Evolutionary conservation across 2,329 filamentous ascomycete species (phyloP), one percentile per base, ranked within the genome.

Genomic region (Penicillium sp.): DNA sequence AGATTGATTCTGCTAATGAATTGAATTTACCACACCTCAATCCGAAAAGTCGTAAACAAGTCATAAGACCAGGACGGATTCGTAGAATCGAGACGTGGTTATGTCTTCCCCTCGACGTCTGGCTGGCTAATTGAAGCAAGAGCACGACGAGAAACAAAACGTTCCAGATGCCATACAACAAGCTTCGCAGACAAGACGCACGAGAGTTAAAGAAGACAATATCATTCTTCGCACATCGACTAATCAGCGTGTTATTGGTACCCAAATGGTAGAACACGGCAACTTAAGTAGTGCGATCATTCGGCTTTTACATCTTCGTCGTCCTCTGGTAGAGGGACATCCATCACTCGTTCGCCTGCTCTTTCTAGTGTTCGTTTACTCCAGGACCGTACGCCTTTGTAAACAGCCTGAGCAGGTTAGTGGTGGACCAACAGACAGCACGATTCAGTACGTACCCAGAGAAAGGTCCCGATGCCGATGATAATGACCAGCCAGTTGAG

Each of bases 281-380:
- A 95, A 93, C 89, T 95, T 86, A 95, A 95, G 86, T 87, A 85
- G 86, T 91, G 89, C 89, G 86, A 49, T 39, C 45, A 66, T 23
- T 65, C 51, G 34, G 63, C 55, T 24, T 43, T 42, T 42, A 48
- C 32, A 16, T 81, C 78, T 37, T 80, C 79, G 31, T 80, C 79
- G 39, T 78, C 77, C 43, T 77, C 76, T 29, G 69, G 63, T 13
- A 68, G 52, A 27, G 65, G 67, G 28, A 95, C 84, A 68, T 96
- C 90, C 68, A 91, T 76, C 44, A 96, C 87, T 53, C 77, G 79
- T 58, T 93, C 87, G 53, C 87, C 86, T 40, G 86, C 86, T 59
- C 78, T 83, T 62, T 89, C 82, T 24, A 96, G 77, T n/a, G 83
- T 77, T 38, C 78, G 78, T 42, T 82, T 79, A 62, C 83, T 89